These are phyloP conservation scores for Daldinia sp. DNA, from an alignment of 2,329 filamentous ascomycete species.

Conservation along the genomic window DNA sequence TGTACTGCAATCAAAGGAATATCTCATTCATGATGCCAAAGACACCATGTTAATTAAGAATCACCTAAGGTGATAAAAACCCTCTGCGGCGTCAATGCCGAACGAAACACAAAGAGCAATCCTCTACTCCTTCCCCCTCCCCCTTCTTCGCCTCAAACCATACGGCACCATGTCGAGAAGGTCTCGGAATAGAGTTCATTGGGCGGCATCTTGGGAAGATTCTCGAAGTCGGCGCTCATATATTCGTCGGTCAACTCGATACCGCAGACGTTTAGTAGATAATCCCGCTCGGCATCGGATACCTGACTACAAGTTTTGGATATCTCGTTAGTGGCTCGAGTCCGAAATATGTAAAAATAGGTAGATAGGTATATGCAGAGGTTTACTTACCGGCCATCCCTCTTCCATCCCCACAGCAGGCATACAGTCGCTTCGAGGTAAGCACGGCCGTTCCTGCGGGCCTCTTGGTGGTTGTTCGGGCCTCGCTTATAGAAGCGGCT, in stretches of 20 bases:
- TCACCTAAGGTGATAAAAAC: not conserved
- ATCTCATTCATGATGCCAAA: not conserved
- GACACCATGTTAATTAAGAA: not conserved
- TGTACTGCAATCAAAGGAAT: not conserved
- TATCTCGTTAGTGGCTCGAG: not conserved
- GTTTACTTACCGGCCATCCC: not conserved
- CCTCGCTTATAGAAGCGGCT: not conserved
- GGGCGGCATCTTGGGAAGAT: not conserved
- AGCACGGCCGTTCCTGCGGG: not conserved
- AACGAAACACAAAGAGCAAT: not conserved
- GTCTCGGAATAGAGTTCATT: not conserved
- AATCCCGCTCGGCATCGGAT: accelerated
- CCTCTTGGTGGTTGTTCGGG: not conserved
- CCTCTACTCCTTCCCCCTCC: not conserved
- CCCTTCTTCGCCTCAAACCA: too few species aligned
- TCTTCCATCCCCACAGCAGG: not conserved
- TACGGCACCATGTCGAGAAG: not conserved
- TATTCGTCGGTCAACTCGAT: not conserved
- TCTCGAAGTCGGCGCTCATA: not conserved
- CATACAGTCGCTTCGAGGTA: not conserved
- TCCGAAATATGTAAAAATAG: not conserved
- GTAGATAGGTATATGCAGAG: not conserved
- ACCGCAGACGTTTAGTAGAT: accelerated
- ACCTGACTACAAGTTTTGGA: not conserved
- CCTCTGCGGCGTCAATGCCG: not conserved